phyloP scores from a whole-genome alignment of 1,139 yeast genomes.

The Magnusiomyces ingens region DNA sequence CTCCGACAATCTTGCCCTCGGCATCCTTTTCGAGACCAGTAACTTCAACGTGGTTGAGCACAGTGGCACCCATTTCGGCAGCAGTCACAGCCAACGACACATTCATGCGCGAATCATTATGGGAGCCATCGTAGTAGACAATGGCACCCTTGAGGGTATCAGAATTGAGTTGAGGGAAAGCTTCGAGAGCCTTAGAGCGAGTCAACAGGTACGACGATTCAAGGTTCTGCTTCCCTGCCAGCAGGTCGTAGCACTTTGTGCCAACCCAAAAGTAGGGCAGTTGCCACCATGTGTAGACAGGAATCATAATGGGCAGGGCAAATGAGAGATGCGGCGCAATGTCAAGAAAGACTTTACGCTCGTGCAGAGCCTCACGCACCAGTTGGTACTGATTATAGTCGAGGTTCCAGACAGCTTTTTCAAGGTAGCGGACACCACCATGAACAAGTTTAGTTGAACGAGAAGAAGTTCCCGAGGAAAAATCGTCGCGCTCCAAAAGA shows the following conservation, averaged over 20 bases:
- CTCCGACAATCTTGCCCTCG: constrained; percentile 63
- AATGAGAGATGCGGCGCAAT: constrained; percentile 91
- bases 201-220: constrained; percentile 71
- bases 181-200: constrained; percentile 58
- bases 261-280: constrained; percentile 92
- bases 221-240: constrained; percentile 85
- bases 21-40: constrained; percentile 62
- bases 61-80: constrained; percentile 80
- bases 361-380: constrained; percentile 90
- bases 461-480: constrained; percentile 88
- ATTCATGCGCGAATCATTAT: constrained; percentile 90
- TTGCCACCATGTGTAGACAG: constrained; percentile 94
- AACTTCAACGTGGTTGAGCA: constrained; percentile 80
- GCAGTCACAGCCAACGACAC: constrained; percentile 83
- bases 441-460: constrained; percentile 97
- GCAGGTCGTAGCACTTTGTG: constrained; percentile 84
- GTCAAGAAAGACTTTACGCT: constrained; percentile 80
- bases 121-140: constrained; percentile 92
- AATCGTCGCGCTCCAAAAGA: constrained; percentile 78
- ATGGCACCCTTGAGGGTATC: constrained; percentile 80
- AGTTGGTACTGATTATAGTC: constrained; percentile 87
- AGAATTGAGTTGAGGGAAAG: constrained; percentile 84
- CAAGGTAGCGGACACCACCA: constrained; percentile 94
- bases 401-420: constrained; percentile 80
- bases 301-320: constrained; percentile 88